Evolutionary conservation across 768 basidiomycete species (phyloP).

Genomic region (Mycena vulgaris): DNA sequence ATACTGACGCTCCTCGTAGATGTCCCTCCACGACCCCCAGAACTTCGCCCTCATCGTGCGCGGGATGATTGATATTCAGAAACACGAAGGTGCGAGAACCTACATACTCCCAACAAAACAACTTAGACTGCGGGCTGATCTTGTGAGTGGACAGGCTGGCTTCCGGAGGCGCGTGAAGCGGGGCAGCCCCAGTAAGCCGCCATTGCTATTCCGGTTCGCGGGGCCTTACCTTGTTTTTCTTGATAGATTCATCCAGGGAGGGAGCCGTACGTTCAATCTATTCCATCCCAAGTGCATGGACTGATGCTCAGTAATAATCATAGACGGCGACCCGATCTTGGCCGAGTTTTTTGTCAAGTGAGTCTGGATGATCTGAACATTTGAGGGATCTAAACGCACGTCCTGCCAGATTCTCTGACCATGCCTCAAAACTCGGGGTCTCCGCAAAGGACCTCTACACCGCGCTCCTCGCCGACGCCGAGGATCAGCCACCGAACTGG

Average conservation of each 20-base stretch:
- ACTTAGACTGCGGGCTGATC: background rate
- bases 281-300: background rate
- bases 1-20: conserved; percentile 32
- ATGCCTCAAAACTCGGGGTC: conserved; percentile 64
- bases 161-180: conserved; percentile 67
- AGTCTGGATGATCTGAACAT: conserved; percentile 18
- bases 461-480: conserved; percentile 73
- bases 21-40: conserved; percentile 75
- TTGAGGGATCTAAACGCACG: background rate
- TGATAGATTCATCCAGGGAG: conserved; percentile 60
- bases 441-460: conserved; percentile 66
- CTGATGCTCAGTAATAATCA: background rate
- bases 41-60: conserved; percentile 73
- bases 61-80: conserved; percentile 78
- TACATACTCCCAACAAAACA: no score
- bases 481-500: conserved; percentile 71
- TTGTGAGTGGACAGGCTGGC: conserved; percentile 62
- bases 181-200: conserved; percentile 68
- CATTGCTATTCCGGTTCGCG: conserved; percentile 42
- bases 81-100: conserved; percentile 72
- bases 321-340: conserved; percentile 76
- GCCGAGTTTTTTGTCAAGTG: conserved; percentile 79
- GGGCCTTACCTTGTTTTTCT: background rate
- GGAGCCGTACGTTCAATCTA: conserved; percentile 64
- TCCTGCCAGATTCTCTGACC: conserved; percentile 61